A percentile compares a stretch with the other conserved stretches of the same genome.
phyloP scores from a whole-genome alignment of 495 filamentous ascomycete genomes.

The Pseudevernia furfuracea region DNA sequence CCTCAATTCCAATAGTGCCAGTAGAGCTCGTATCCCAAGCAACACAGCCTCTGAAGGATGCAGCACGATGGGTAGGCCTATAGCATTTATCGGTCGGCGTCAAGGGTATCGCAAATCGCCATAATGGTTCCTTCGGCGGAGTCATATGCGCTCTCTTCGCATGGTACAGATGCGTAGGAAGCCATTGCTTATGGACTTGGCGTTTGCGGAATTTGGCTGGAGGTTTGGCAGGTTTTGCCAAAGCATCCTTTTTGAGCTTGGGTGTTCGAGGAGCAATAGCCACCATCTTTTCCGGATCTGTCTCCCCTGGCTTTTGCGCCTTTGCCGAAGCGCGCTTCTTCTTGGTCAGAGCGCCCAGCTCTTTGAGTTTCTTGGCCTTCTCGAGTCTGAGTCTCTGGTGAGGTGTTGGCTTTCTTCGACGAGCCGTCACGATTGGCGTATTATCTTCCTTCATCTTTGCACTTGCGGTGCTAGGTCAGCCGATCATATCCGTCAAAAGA shows the following conservation, averaged over 20 bases:
- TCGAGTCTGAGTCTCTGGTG: slow-evolving; percentile 72
- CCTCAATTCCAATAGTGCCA: slow-evolving; percentile 74
- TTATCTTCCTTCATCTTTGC: slow-evolving; percentile 77
- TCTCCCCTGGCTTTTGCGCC: slow-evolving; percentile 31
- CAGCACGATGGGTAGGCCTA: slow-evolving; percentile 77
- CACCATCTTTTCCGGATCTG: slow-evolving; percentile 26
- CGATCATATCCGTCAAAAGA: not conserved
- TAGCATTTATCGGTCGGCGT: slow-evolving; percentile 85
- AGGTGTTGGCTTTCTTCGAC: slow-evolving; percentile 61
- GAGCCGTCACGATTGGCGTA: slow-evolving; percentile 70
- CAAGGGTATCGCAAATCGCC: slow-evolving; percentile 81
- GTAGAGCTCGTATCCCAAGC: slow-evolving; percentile 97
- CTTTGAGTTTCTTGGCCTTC: slow-evolving; percentile 64
- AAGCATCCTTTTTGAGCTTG: slow-evolving; percentile 61
- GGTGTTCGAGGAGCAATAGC: slow-evolving; percentile 45
- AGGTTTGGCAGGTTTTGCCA: slow-evolving; percentile 58
- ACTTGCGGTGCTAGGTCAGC: slow-evolving; percentile 17
- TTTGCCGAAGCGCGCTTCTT: slow-evolving; percentile 31
- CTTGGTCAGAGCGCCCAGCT: slow-evolving; percentile 53
- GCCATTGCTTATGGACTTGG: slow-evolving; percentile 83
- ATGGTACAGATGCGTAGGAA: slow-evolving; percentile 91
- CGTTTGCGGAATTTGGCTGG: slow-evolving; percentile 74
- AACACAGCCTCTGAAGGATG: slow-evolving; percentile 55
- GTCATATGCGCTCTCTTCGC: slow-evolving; percentile 88
- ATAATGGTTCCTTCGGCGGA: slow-evolving; percentile 64